Evolutionary conservation across 129 eudicot species (phyloP).

Genomic region (Rutidosis leptorrhynchoides): DNA sequence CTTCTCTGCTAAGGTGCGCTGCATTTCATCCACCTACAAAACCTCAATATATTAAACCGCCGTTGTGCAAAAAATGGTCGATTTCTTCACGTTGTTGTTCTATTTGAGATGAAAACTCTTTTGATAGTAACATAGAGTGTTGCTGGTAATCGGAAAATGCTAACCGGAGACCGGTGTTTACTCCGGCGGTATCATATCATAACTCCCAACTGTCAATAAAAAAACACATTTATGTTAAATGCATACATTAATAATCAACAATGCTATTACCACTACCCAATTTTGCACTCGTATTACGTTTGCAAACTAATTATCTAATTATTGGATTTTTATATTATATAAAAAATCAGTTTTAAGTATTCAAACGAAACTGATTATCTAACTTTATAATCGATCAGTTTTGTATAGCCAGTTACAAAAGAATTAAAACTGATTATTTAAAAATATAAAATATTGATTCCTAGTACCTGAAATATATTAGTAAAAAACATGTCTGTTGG

Average conservation of each 20-base stretch:
- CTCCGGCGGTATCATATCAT: constrained; percentile 24
- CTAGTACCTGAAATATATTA: not conserved
- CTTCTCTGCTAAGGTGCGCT: constrained; percentile 54
- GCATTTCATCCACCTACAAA: constrained; percentile 40
- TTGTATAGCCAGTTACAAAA: not conserved
- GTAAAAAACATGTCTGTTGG: not conserved
- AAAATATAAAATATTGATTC: not conserved
- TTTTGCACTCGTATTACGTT: not conserved
- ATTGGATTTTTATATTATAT: not conserved
- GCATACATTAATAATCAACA: not conserved
- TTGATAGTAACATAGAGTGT: constrained; percentile 17
- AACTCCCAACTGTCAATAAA: not conserved
- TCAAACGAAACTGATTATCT: not conserved
- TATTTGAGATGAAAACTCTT: constrained; percentile 32
- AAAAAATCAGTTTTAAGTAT: not conserved
- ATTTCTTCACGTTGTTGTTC: constrained; percentile 44
- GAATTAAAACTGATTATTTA: not conserved
- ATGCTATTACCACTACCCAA: not conserved
- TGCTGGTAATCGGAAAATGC: constrained; percentile 46
- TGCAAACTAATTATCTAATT: not conserved
- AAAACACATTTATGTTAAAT: not conserved
- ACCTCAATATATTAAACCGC: not conserved
- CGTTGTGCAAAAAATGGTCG: constrained; percentile 26
- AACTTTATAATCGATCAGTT: not conserved
- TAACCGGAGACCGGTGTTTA: constrained; percentile 49